phyloP scores from a whole-genome alignment of 2,329 filamentous ascomycete genomes.

The Thielaviopsis ethacetica region DNA sequence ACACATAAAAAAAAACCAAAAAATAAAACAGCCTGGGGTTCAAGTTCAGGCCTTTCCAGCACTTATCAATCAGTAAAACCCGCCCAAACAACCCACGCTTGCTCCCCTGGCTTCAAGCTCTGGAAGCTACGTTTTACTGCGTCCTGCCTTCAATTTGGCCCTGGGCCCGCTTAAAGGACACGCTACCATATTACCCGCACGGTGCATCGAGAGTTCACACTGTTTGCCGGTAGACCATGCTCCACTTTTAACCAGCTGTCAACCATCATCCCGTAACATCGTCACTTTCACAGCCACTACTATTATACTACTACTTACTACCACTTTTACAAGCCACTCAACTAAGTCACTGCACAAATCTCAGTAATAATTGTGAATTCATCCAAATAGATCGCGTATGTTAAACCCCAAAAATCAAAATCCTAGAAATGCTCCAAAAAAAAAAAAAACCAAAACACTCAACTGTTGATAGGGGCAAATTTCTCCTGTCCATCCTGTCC shows the following conservation, averaged over 20 bases:
- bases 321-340: neutral
- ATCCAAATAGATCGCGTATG: neutral
- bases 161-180: slow-evolving; percentile 8
- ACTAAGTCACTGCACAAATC: too few species aligned
- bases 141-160: neutral
- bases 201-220: neutral
- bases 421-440: neutral
- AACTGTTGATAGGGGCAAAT: neutral
- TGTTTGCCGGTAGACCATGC: neutral
- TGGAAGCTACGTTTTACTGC: neutral
- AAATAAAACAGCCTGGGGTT: neutral
- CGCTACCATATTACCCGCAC: slow-evolving; percentile 6
- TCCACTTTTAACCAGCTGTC: neutral
- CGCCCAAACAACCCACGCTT: neutral
- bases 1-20: neutral
- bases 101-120: too few species aligned
- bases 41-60: neutral
- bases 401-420: neutral
- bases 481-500: too few species aligned
- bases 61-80: neutral
- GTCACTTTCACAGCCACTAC: neutral
- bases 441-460: neutral
- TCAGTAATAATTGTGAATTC: too few species aligned
- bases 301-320: too few species aligned
- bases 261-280: neutral